Conservation (phyloP, 1,139 yeast species). For the Geotrichum carabidarum region DNA sequence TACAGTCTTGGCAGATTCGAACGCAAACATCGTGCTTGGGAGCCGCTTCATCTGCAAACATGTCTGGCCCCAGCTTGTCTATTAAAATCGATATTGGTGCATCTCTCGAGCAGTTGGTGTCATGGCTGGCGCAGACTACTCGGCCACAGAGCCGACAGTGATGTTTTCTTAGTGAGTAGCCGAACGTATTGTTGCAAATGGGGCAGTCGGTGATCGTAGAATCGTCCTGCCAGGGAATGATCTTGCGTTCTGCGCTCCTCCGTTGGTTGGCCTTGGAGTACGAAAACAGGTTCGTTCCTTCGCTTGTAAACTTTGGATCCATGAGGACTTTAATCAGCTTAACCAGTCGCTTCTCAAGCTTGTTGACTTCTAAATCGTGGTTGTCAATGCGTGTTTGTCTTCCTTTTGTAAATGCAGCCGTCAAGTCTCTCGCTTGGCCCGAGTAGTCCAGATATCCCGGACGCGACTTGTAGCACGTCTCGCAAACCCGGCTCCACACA, state of each 20-base stretch:
- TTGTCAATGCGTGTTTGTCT: slow-evolving; percentile 45
- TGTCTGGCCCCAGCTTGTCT: slow-evolving; percentile 31
- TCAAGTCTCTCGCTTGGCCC: slow-evolving; percentile 45
- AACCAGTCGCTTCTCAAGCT: slow-evolving; percentile 60
- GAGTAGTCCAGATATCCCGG: slow-evolving; percentile 49
- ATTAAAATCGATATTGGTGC: slow-evolving; percentile 55
- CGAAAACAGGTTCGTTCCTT: slow-evolving; percentile 24
- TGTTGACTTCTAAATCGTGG: slow-evolving; percentile 45
- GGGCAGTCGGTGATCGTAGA: slow-evolving; percentile 50
- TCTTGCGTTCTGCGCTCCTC: slow-evolving; percentile 45
- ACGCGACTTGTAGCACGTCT: slow-evolving; percentile 51
- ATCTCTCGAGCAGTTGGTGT: slow-evolving; percentile 62
- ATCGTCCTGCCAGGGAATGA: slow-evolving; percentile 72
- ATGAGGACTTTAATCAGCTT: slow-evolving; percentile 39
- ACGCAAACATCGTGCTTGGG: slow-evolving; percentile 34
- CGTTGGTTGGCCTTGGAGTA: slow-evolving; percentile 30
- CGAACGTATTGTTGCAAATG: slow-evolving; percentile 57
- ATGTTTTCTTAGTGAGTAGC: slow-evolving; percentile 64
- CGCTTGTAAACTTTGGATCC: slow-evolving; percentile 22
- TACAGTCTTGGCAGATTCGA: slow-evolving; percentile 67
- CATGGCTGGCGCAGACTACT: slow-evolving; percentile 68
- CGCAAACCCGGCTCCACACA: slow-evolving; percentile 67
- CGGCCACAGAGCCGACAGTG: slow-evolving; percentile 84
- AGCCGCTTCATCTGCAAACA: slow-evolving; percentile 23
- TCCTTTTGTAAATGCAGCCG: slow-evolving; percentile 41